These are phyloP conservation scores for Phytophthora nicotianae DNA, from an alignment of 352 stramenopile species.

Conservation along the genomic window DNA sequence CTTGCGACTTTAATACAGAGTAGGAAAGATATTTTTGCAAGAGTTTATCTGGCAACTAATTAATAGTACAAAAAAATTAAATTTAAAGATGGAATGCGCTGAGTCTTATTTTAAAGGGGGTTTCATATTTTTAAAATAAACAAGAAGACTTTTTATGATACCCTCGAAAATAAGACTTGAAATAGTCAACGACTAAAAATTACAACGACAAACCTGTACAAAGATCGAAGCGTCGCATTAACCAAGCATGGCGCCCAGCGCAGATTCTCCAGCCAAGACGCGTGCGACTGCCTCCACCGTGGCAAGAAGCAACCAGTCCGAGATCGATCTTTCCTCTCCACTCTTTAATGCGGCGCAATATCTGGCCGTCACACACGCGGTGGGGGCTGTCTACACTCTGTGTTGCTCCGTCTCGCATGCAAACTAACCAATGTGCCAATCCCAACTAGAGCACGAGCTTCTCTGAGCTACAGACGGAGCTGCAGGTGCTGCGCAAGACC, in stretches of 20 bases:
- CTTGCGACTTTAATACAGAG: too few species aligned
- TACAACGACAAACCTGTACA: background rate
- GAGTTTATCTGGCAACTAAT: too few species aligned
- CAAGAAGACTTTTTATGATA: too few species aligned
- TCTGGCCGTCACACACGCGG: conserved; percentile 67
- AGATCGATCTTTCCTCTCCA: conserved; percentile 66
- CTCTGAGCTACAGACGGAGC: conserved; percentile 57
- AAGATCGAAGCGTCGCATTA: conserved; percentile 20
- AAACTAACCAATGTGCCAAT: background rate
- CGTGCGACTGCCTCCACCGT: background rate
- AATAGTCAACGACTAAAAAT: background rate
- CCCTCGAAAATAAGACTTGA: background rate
- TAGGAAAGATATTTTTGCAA: too few species aligned
- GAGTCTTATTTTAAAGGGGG: too few species aligned
- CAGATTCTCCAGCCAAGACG: conserved; percentile 7
- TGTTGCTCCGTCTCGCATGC: background rate
- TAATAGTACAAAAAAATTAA: too few species aligned
- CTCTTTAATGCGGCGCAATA: conserved; percentile 67
- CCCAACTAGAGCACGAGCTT: conserved; percentile 63
- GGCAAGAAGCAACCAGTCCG: conserved; percentile 13
- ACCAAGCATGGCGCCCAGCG: conserved; percentile 11
- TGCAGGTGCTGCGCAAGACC: conserved; percentile 71
- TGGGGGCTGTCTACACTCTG: conserved; percentile 30
- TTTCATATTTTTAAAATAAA: too few species aligned
- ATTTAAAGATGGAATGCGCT: too few species aligned